Evolutionary conservation across 257 asterid species (phyloP), one percentile per base, ranked within the genome.

Genomic region (Forsythia suspensa): DNA sequence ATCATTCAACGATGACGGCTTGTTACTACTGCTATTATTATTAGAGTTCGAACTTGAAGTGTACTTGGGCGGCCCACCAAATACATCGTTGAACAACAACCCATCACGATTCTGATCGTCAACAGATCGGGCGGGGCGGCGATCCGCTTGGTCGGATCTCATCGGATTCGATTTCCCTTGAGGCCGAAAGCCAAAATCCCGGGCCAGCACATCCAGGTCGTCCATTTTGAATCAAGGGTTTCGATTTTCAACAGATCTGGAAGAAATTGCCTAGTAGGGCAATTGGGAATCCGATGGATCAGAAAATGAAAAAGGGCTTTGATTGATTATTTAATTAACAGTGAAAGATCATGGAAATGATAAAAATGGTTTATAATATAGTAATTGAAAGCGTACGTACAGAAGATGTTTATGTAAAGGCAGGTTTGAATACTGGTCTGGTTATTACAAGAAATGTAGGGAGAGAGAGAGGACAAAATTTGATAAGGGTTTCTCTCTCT

Each of bases 81-180:
- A 94, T 0, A 92, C 94, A 80, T 91, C 96, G 85, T 81, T 80
- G 89, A 92, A 89, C 79, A 86, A 77, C 8, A 89, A 13, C 40
- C 80, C 82, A 65, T 86, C 87, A 6, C 77, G 81, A 67, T 78
- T 83, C 67, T 82, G 97, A 75, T 86, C 95, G 83, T 84, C 87
- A 61, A 76, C 71, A 72, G 95, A 81, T 79, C 40, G 61, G 39
- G 84, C 34, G 63, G 88, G 38, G 70, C 93, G 94, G 70, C 83
- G 94, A 86, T 93, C 96, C 88, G 86, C 67, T 79, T 81, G 57
- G 38, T 87, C 85, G 71, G 98, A 90, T 90, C 97, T 90, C 99
- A 94, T 94, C 63, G 99, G 98, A 51, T 92, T 92, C 21, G 99
- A 87, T 90, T 96, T 94, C 20, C 97, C 97, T 48, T 88, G 92